A percentile compares a stretch with the other conserved stretches of the same genome.
These are phyloP conservation scores for Vigna angularis DNA, from an alignment of 306 rosid species.

Conservation along the genomic window DNA sequence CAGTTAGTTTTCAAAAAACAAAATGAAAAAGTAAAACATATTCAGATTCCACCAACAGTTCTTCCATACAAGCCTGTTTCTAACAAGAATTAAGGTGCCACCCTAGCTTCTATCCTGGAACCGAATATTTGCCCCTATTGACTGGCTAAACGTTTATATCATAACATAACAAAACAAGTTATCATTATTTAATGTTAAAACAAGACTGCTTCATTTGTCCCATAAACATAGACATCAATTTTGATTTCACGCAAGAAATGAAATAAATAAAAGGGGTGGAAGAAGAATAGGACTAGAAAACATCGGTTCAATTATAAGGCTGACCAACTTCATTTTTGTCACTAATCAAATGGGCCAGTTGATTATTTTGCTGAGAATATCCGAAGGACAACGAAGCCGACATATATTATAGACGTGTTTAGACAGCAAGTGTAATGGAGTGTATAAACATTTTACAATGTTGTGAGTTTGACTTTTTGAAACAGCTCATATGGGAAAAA, in stretches of 20 bases:
- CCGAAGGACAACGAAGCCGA: slow-evolving; percentile 69
- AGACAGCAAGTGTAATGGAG: slow-evolving; percentile 41
- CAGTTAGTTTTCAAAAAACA: not conserved
- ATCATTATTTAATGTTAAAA: slow-evolving; percentile 28
- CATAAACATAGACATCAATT: slow-evolving; percentile 44
- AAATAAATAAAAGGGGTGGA: not conserved
- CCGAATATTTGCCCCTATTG: slow-evolving; percentile 43
- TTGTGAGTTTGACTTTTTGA: slow-evolving; percentile 66
- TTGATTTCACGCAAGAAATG: slow-evolving; percentile 44
- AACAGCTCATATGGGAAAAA: slow-evolving; percentile 69
- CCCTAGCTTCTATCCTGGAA: slow-evolving; percentile 41
- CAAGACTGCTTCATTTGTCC: slow-evolving; percentile 43
- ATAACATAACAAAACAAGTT: slow-evolving; percentile 32
- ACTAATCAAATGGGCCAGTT: slow-evolving; percentile 41
- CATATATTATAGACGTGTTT: slow-evolving; percentile 53
- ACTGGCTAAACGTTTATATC: slow-evolving; percentile 14
- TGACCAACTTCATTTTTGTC: slow-evolving; percentile 45
- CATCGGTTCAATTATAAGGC: slow-evolving; percentile 52
- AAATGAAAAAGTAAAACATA: not conserved
- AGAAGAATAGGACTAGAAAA: slow-evolving; percentile 14
- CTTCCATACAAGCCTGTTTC: slow-evolving; percentile 33
- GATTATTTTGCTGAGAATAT: slow-evolving; percentile 43
- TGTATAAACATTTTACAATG: slow-evolving; percentile 42
- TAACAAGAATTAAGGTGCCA: slow-evolving; percentile 35
- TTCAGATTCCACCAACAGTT: not conserved